Evolutionary conservation across 352 stramenopile genomes (phyloP), one percentile per base, ranked within the genome.

Genomic region (Saprolegnia diclina): DNA sequence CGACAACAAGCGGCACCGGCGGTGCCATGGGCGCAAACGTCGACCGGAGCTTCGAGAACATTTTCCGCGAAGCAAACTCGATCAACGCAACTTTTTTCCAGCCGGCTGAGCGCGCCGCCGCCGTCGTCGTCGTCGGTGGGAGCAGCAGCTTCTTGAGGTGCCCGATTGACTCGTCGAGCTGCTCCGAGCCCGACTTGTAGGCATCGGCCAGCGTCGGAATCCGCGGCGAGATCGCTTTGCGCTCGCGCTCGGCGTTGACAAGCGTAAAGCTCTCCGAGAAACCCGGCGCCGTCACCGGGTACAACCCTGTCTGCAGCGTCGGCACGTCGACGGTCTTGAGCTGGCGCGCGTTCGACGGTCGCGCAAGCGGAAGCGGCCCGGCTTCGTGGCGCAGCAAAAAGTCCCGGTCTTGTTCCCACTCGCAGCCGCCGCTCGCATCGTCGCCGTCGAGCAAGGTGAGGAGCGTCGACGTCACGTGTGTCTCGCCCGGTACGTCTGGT

Each of bases 361-460:
- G 46, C 13, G 63, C 63, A 4, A 69, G 53, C 37, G 48, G 63
- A 1, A 69, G 53, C 11, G 52, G 65, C 6, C 65, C 55, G 19
- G 42, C 32, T 64, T 64, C 19, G 3, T 77, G 69, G 22, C 78
- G 79, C 24, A 54, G 38, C 4, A 92, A 73, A 56, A 90, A 92
- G 18, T 65, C 77, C 9, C 83, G 75, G 68, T 92, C 79, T 22
- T 61, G 80, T 32, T 89, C 78, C 83, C 83, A 92, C 6, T 55
- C 65, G 64, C 35, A 32, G 1, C 19, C 32, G 1, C 45, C 48
- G 6, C 35, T n/a, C 3, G 52, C 19, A 0, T 90, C 81, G 24
- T 88, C 79, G 40, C 70, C 80, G 46, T 90, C 82, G 35, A 92
- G 74, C 11, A 89, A 65, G 24, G 77, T 72, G 55, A 82, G 87